Percentiles rank a stretch among this genome's conserved stretches.
phyloP scores from a whole-genome alignment of 73 alveolate genomes.

The Effrenium voratum region DNA sequence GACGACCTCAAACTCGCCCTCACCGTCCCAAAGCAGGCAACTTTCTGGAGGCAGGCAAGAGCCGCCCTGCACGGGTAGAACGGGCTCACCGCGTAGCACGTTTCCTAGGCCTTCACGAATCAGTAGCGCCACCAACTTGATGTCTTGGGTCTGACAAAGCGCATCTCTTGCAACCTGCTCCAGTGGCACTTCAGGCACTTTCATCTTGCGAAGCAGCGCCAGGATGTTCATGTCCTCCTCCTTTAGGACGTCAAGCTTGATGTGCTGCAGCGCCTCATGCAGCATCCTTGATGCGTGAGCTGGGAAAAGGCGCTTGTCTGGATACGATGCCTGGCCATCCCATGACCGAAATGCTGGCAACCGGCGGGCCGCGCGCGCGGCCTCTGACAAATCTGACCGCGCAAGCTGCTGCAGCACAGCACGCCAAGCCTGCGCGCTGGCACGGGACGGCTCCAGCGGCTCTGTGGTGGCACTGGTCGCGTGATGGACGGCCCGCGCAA shows the following conservation, averaged over 20 bases:
- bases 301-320: slow-evolving; percentile 7
- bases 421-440: slow-evolving; percentile 2
- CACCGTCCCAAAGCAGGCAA: slow-evolving; percentile 37
- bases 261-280: no score
- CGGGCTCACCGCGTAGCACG: neutral
- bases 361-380: neutral
- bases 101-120: neutral
- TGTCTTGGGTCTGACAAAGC: neutral
- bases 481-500: slow-evolving; percentile 27
- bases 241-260: neutral
- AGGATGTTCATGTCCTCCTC: neutral
- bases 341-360: slow-evolving; percentile 11
- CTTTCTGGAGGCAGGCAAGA: neutral
- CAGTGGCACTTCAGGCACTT: neutral
- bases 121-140: neutral
- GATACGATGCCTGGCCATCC: neutral
- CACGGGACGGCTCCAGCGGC: neutral
- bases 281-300: neutral
- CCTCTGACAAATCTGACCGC: slow-evolving; percentile 2
- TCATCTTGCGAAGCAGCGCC: neutral
- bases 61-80: slow-evolving; percentile 1
- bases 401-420: neutral
- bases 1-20: neutral
- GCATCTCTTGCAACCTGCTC: neutral
- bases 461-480: neutral